phyloP scores from a whole-genome alignment of 2,329 filamentous ascomycete species.

The Botrytis fabae region DNA sequence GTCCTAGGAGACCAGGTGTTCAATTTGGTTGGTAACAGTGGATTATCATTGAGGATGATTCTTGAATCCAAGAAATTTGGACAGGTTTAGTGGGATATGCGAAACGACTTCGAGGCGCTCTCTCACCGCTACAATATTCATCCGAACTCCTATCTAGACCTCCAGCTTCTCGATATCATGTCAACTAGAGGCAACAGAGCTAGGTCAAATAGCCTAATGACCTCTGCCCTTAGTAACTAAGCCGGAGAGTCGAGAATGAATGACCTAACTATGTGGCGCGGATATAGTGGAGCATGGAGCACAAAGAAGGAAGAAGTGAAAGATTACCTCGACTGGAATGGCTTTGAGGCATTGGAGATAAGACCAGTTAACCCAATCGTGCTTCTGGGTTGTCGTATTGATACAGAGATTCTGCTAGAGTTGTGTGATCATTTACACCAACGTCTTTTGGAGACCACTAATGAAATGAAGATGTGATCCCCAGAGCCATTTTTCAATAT shows the following conservation, averaged over 20 bases:
- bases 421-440: background rate
- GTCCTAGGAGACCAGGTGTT: background rate
- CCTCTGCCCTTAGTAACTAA: background rate
- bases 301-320: background rate
- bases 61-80: background rate
- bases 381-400: background rate
- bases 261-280: background rate
- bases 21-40: background rate
- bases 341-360: background rate
- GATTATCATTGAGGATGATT: background rate
- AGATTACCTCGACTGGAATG: background rate
- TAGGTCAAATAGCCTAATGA: background rate
- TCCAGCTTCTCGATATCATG: slow-evolving; percentile 10
- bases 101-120: slow-evolving; percentile 12
- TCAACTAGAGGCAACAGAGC: background rate
- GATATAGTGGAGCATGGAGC: background rate
- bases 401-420: slow-evolving; percentile 2
- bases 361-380: background rate
- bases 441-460: background rate
- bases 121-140: slow-evolving; percentile 10
- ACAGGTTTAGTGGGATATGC: background rate
- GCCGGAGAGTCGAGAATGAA: background rate
- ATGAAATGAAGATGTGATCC: slow-evolving; percentile 4
- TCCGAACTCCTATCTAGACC: background rate
- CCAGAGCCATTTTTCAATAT: background rate